Percentiles rank a stretch among this genome's conserved stretches.
Conservation (phyloP, 805 yeast species). For the Kodamaea jinghongensis region DNA sequence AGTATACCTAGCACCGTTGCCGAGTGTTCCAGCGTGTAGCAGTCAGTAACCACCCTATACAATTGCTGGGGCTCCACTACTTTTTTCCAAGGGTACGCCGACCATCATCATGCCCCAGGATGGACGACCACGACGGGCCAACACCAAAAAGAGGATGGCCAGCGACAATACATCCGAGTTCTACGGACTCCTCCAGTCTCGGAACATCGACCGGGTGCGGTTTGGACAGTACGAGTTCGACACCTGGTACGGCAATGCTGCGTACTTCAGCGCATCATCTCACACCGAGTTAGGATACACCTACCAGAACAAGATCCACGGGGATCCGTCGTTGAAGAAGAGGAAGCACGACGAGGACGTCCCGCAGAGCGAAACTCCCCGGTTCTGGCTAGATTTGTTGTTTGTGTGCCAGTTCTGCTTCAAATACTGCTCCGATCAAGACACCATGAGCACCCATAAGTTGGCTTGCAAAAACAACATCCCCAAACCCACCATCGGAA, state of each 20-base stretch:
- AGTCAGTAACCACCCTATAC: too few relatives aligned
- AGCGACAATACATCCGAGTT: conserved; percentile 3
- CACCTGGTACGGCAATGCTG: conserved; percentile 89
- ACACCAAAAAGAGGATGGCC: too few relatives aligned
- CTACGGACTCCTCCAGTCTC: conserved; percentile 59
- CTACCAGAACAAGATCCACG: conserved; percentile 21
- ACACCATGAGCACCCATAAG: conserved; percentile 51
- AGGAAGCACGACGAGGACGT: conserved; percentile 6
- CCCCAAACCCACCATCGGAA: conserved; percentile 54
- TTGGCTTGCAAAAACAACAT: conserved; percentile 36
- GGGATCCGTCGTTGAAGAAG: conserved; percentile 12
- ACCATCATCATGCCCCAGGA: too few relatives aligned
- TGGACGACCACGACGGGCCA: too few relatives aligned
- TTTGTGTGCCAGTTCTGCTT: conserved; percentile 82
- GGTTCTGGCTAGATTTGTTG: conserved; percentile 58
- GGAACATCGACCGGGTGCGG: conserved; percentile 64
- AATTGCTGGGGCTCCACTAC: too few relatives aligned
- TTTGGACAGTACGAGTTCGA: conserved; percentile 67
- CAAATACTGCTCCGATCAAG: conserved; percentile 59
- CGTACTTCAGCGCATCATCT: conserved; percentile 52
- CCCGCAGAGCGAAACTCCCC: neutral
- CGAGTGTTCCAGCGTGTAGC: too few relatives aligned
- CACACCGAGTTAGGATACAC: conserved; percentile 47
- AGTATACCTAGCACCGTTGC: too few relatives aligned
- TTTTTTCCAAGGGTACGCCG: too few relatives aligned